Conservation (phyloP, 768 basidiomycete genomes). For the Termitomyces sp. region DNA sequence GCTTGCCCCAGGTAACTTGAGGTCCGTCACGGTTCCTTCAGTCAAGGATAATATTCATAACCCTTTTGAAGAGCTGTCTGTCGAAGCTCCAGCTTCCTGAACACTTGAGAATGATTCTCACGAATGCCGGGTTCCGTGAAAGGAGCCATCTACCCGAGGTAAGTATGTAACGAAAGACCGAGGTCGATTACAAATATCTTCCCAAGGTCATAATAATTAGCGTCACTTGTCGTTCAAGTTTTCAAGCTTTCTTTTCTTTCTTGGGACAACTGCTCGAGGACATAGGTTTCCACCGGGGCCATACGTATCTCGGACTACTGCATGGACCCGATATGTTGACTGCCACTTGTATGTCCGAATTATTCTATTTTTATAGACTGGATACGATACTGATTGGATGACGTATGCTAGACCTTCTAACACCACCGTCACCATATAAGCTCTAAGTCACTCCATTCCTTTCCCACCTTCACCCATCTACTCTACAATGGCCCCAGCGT, state of each 20-base stretch:
- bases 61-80: not conserved
- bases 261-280: not conserved
- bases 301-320: not conserved
- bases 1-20: not conserved
- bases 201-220: no score
- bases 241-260: not conserved
- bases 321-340: no score
- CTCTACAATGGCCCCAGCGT: constrained; percentile 9
- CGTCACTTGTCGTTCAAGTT: not conserved
- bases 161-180: not conserved
- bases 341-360: not conserved
- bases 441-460: no score
- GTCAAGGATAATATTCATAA: not conserved
- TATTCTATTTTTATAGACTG: not conserved
- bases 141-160: not conserved
- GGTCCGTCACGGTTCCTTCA: not conserved
- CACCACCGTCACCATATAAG: not conserved
- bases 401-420: not conserved
- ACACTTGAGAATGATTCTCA: not conserved
- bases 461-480: not conserved
- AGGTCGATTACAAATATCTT: no score
- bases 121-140: not conserved
- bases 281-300: not conserved
- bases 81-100: not conserved
- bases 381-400: not conserved